A percentile compares a stretch with the other conserved stretches of the same genome.
Conservation (phyloP, 805 yeast species). For the Yamadazyma sp. region DNA sequence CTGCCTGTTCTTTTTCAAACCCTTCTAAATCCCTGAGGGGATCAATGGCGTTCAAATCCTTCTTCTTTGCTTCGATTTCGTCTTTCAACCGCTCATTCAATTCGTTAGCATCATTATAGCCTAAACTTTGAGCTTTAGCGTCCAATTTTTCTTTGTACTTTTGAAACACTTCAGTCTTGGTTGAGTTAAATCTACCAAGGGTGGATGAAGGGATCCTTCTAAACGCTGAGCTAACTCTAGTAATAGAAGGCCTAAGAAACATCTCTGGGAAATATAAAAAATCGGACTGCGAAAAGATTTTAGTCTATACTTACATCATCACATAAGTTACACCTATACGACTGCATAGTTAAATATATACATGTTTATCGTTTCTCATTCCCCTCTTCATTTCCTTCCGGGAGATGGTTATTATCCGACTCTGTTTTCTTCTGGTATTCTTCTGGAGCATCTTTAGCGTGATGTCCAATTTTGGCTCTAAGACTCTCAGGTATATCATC, state of each 20-base stretch:
- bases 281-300: no score
- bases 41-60: constrained; percentile 60
- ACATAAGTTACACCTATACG: no score
- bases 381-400: constrained; percentile 8
- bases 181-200: constrained; percentile 5
- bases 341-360: no score
- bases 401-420: constrained; percentile 9
- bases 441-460: constrained; percentile 69
- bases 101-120: constrained; percentile 50
- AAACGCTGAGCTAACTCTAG: no score
- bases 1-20: constrained; percentile 42
- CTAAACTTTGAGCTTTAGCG: constrained; percentile 35
- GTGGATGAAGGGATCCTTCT: no score
- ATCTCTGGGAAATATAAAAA: no score
- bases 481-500: constrained; percentile 64
- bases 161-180: constrained; percentile 6
- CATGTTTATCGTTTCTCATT: no score
- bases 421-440: constrained; percentile 21
- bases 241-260: no score
- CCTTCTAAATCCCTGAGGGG: constrained; percentile 69
- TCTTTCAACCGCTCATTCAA: constrained; percentile 62
- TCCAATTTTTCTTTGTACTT: constrained; percentile 35
- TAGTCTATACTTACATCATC: no score
- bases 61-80: constrained; percentile 54
- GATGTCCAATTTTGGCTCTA: constrained; percentile 53